Base-by-base conservation (phyloP, 1,284 basidiomycete species). In the Ustilago loliicola region DNA sequence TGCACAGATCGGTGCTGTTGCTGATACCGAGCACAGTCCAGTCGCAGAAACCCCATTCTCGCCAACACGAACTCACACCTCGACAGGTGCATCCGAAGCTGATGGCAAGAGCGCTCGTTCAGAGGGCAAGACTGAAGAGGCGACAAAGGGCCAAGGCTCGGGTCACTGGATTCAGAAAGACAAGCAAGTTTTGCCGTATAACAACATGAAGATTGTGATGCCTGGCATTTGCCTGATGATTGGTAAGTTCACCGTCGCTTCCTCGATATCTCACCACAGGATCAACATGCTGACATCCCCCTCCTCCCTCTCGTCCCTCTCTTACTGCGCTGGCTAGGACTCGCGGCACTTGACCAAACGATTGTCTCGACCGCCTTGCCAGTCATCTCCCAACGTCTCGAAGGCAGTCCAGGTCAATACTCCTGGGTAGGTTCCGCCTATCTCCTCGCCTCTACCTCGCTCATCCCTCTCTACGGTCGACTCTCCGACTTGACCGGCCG, bases 361-460 rank as follows among this genome's bases (percentile, higher is more conserved):
- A 86, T 85, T 27, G 85, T 88, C 1, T 69, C 80, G 2, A 87
- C 85, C 0, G 85, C 85, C 5, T 74, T 88, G 2, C 87, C 87
- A 0, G 82, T 77, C 29, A 84, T 85, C 60, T 71, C 73, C 15
- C 72, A 70, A 36, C 61, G 75, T 15, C 60, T 85, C 1, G 52
- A 77, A 30, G 73, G 67, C 13, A 51, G 61, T 23, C 57, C 81
- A 1, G 61, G 62, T 1, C 61, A 70, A 47, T 88, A 87, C 72
- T 78, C 80, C 29, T 88, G 87, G 88, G 86, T 88, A 5, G 88
- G 87, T 2, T 80, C 84, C 3, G 87, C 87, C 0, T 88, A 88
- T 68, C 79, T 88, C 10, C 84, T 88, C n/a, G 76, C 87, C 1
- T 79, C 84, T n/a, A 84, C 87, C 2, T 84, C 86, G 0, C 51